Percentiles rank a stretch among this genome's conserved stretches.
phyloP scores from a whole-genome alignment of 1,139 yeast genomes.

The Chernovozyma sophiae-reginae region DNA sequence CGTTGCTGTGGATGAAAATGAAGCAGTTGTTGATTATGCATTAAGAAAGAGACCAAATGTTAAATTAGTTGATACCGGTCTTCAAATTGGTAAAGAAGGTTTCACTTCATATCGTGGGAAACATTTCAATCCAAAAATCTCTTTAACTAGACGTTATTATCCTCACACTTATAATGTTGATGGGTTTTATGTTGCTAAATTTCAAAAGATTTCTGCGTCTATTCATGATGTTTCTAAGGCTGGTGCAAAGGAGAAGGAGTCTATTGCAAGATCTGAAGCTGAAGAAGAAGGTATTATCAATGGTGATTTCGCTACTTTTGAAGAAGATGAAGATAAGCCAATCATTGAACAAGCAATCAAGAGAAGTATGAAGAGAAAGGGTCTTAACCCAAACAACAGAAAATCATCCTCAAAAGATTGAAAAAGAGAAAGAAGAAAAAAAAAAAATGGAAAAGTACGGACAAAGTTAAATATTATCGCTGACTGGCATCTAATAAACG shows the following conservation, averaged over 20 bases:
- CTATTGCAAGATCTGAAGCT: constrained; percentile 71
- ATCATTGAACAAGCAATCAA: constrained; percentile 73
- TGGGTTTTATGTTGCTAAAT: constrained; percentile 96
- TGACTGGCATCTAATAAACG: background rate
- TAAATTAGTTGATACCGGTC: constrained; percentile 88
- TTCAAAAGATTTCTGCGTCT: constrained; percentile 85
- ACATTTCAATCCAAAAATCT: constrained; percentile 72
- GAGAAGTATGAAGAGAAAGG: constrained; percentile 71
- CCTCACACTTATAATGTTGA: constrained; percentile 99
- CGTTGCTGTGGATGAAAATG: constrained; percentile 97
- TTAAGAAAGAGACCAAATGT: constrained; percentile 95
- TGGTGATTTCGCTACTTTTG: constrained; percentile 82
- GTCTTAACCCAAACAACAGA: constrained; percentile 61
- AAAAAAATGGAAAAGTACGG: background rate
- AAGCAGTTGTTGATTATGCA: constrained; percentile 97
- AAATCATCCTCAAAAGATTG: no score
- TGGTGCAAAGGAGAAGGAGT: constrained; percentile 85
- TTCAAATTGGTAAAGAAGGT: constrained; percentile 93
- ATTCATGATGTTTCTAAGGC: constrained; percentile 82
- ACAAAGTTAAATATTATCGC: background rate
- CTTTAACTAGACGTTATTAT: constrained; percentile 88
- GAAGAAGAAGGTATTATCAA: constrained; percentile 78
- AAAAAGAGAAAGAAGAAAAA: no score
- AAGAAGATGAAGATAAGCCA: constrained; percentile 69
- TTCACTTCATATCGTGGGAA: constrained; percentile 92